Evolutionary conservation across 768 basidiomycete genomes (phyloP).

Genomic region (Lanmaoa pseudosensibilis): DNA sequence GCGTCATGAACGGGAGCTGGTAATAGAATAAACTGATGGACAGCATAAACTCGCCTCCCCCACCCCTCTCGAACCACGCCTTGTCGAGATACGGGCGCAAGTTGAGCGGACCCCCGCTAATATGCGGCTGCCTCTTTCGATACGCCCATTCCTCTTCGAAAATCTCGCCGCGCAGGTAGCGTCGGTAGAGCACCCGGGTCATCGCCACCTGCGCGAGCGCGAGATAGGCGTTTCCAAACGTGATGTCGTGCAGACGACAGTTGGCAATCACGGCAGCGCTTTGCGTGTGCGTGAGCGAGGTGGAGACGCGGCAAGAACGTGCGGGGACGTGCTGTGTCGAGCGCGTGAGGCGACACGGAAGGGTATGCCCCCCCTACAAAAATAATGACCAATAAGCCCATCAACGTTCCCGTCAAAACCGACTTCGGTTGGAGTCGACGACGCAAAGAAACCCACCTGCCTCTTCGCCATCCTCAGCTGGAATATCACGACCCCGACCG

Average conservation of each 20-base stretch:
- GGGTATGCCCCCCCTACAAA: constrained; percentile 55
- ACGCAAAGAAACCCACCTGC: constrained; percentile 32
- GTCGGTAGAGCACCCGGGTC: constrained; percentile 49
- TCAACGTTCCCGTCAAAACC: not conserved
- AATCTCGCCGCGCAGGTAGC: constrained; percentile 49
- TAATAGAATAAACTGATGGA: constrained; percentile 45
- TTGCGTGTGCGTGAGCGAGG: constrained; percentile 30
- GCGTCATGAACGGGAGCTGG: constrained; percentile 49
- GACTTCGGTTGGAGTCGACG: not conserved
- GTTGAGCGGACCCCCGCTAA: constrained; percentile 50
- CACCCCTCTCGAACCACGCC: constrained; percentile 47
- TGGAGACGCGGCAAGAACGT: constrained; percentile 26
- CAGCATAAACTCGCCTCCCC: constrained; percentile 43
- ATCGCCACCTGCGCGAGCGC: constrained; percentile 53
- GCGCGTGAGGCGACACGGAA: constrained; percentile 44
- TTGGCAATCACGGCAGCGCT: constrained; percentile 34
- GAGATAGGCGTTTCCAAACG: constrained; percentile 52
- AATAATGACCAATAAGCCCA: not conserved
- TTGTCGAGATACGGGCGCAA: constrained; percentile 50
- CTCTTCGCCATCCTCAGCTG: constrained; percentile 34
- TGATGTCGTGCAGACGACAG: constrained; percentile 44
- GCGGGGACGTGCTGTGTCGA: constrained; percentile 39
- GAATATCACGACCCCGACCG: constrained; percentile 41
- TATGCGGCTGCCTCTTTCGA: constrained; percentile 49
- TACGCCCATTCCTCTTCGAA: constrained; percentile 52